These are phyloP conservation scores for Ophiosphaerella korrae DNA, from an alignment of 2,329 filamentous ascomycete genomes.

Conservation along the genomic window DNA sequence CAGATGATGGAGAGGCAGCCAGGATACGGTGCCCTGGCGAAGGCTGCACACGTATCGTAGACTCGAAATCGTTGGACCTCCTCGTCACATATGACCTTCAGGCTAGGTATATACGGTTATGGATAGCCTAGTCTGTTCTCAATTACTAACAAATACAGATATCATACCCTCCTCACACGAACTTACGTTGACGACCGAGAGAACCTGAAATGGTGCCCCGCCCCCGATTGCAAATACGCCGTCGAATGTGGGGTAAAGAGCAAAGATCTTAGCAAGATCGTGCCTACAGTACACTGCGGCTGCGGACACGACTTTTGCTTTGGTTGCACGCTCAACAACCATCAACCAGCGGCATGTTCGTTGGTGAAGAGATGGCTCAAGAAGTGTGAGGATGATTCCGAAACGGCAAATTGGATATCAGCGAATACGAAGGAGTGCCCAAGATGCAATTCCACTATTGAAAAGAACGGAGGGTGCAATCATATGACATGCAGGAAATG, in stretches of 20 bases:
- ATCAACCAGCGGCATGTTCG: conserved; percentile 89
- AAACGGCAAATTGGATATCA: conserved; percentile 99
- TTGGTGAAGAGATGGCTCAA: conserved; percentile 95
- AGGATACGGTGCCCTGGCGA: conserved; percentile 92
- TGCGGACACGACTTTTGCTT: conserved; percentile 94
- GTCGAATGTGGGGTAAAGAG: conserved; percentile 87
- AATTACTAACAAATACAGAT: conserved; percentile 57
- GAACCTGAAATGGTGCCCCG: conserved; percentile 94
- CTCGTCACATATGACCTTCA: conserved; percentile 66
- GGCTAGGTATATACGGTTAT: conserved; percentile 53
- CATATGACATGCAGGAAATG: conserved; percentile 98
- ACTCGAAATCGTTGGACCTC: conserved; percentile 83
- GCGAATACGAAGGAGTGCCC: conserved; percentile 99
- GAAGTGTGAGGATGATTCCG: conserved; percentile 97
- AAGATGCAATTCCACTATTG: conserved; percentile 93
- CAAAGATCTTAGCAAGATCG: conserved; percentile 81
- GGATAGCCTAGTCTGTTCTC: not conserved
- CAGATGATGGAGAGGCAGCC: conserved; percentile 91
- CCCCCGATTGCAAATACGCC: conserved; percentile 94
- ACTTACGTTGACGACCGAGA: conserved; percentile 98
- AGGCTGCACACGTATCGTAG: conserved; percentile 86
- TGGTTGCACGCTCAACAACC: conserved; percentile 85
- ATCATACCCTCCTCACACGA: conserved; percentile 83
- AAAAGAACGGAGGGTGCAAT: conserved; percentile 98
- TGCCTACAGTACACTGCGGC: conserved; percentile 85